Percentiles rank a stretch among this genome's conserved stretches.
These are phyloP conservation scores for Tephrocybe sp. DNA, from an alignment of 768 basidiomycete species.

Conservation along the genomic window DNA sequence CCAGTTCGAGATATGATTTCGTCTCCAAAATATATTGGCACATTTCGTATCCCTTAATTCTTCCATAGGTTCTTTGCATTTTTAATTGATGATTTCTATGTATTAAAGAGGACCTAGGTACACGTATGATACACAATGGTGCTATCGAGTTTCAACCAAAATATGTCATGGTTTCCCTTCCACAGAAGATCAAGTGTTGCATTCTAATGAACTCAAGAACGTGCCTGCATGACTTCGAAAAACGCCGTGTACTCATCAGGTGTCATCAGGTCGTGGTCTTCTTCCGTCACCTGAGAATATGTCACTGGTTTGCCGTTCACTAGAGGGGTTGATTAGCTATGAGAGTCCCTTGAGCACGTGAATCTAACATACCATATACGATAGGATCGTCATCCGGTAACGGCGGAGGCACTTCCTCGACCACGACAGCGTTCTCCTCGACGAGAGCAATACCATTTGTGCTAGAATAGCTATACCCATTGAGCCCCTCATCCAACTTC, in stretches of 20 bases:
- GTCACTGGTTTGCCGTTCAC: slow-evolving; percentile 75
- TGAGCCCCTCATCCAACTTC: slow-evolving; percentile 38
- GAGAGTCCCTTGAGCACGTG: slow-evolving; percentile 2
- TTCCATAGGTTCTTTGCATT: not conserved
- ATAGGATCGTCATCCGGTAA: slow-evolving; percentile 52
- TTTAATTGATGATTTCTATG: not conserved
- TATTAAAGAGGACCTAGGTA: not conserved
- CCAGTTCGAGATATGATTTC: too few relatives aligned
- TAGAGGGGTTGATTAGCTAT: slow-evolving; percentile 24
- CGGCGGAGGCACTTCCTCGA: slow-evolving; percentile 17
- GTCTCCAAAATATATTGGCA: too few relatives aligned
- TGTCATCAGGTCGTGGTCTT: slow-evolving; percentile 90
- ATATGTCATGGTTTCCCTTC: too few relatives aligned
- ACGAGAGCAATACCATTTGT: slow-evolving; percentile 19
- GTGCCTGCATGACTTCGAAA: slow-evolving; percentile 65
- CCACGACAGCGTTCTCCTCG: slow-evolving; percentile 24
- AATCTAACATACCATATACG: slow-evolving; percentile 57
- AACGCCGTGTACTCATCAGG: slow-evolving; percentile 87
- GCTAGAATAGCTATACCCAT: slow-evolving; percentile 21
- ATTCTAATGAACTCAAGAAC: slow-evolving; percentile 22
- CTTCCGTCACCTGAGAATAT: slow-evolving; percentile 84
- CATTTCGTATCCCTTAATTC: too few relatives aligned
- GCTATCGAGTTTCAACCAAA: too few relatives aligned
- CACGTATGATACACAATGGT: not conserved
- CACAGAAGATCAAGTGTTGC: too few relatives aligned